Conservation (phyloP, 1,284 basidiomycete species). For the Termitomyces sp. region DNA sequence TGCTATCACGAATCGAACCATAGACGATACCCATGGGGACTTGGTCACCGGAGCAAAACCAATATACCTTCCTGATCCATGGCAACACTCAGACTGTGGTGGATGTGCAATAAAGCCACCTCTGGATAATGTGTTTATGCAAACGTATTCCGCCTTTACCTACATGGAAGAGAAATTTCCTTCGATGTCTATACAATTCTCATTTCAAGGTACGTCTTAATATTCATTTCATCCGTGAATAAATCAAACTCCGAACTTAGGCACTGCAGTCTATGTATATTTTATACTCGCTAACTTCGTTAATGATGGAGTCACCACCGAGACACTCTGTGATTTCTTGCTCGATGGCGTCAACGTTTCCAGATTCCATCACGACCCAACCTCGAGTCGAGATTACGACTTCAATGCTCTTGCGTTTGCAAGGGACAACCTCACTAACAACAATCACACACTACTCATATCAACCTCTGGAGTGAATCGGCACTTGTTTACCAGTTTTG, state of each 20-base stretch:
- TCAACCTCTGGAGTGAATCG: slow-evolving; percentile 14
- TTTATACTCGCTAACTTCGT: slow-evolving; percentile 23
- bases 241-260: slow-evolving; percentile 15
- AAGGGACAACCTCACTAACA: slow-evolving; percentile 16
- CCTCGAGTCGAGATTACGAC: slow-evolving; percentile 7
- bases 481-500: slow-evolving; percentile 28
- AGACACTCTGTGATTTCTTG: slow-evolving; percentile 25
- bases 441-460: slow-evolving; percentile 25
- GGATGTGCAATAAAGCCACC: neutral
- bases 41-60: slow-evolving; percentile 25
- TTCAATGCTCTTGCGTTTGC: slow-evolving; percentile 23
- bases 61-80: slow-evolving; percentile 20
- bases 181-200: slow-evolving; percentile 3
- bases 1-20: slow-evolving; percentile 24
- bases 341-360: slow-evolving; percentile 21
- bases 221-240: neutral
- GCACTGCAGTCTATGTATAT: slow-evolving; percentile 25
- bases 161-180: neutral
- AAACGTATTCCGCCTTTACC: slow-evolving; percentile 31
- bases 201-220: slow-evolving; percentile 4
- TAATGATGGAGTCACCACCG: slow-evolving; percentile 19
- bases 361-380: slow-evolving; percentile 20
- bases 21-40: slow-evolving; percentile 33
- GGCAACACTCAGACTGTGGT: slow-evolving; percentile 24
- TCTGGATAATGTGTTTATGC: neutral